These are phyloP conservation scores for Gossypium schwendimanii DNA, from an alignment of 441 rosid genomes.

Conservation along the genomic window DNA sequence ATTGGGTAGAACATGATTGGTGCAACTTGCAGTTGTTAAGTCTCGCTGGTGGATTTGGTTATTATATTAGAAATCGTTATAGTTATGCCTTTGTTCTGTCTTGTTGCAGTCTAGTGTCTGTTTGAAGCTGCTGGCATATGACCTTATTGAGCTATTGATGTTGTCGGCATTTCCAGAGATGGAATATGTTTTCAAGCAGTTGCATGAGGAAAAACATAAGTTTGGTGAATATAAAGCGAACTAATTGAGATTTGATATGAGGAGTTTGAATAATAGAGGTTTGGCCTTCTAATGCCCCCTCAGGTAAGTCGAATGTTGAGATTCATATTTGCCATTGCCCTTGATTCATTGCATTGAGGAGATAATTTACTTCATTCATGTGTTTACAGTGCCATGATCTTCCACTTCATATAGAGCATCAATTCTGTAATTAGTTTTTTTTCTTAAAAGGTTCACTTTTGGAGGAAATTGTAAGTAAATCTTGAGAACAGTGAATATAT, in stretches of 20 bases:
- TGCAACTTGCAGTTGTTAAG: too few species aligned
- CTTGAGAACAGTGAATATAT: conserved; percentile 12
- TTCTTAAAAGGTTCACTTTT: conserved; percentile 2
- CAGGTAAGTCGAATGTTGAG: conserved; percentile 13
- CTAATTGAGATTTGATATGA: conserved; percentile 9
- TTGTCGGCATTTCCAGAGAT: conserved; percentile 77
- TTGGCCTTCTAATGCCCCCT: conserved; percentile 6
- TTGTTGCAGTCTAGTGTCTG: conserved; percentile 69
- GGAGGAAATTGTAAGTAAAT: conserved; percentile 31
- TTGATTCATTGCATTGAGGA: conserved; percentile 10
- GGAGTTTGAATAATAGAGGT: neutral
- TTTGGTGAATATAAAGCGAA: conserved; percentile 56
- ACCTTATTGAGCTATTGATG: conserved; percentile 75
- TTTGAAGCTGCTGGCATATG: conserved; percentile 67
- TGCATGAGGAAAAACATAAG: conserved; percentile 59
- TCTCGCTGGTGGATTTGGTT: neutral
- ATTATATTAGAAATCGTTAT: neutral
- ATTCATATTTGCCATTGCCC: neutral
- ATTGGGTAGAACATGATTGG: neutral
- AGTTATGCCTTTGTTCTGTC: neutral
- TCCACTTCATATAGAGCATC: conserved; percentile 9
- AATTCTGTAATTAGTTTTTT: conserved; percentile 17
- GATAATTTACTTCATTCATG: neutral
- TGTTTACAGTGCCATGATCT: conserved; percentile 9
- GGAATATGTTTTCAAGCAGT: conserved; percentile 50